A percentile compares a stretch with the other conserved stretches of the same genome.
phyloP scores from a whole-genome alignment of 2,329 filamentous ascomycete genomes.

The Microcera coccophila region DNA sequence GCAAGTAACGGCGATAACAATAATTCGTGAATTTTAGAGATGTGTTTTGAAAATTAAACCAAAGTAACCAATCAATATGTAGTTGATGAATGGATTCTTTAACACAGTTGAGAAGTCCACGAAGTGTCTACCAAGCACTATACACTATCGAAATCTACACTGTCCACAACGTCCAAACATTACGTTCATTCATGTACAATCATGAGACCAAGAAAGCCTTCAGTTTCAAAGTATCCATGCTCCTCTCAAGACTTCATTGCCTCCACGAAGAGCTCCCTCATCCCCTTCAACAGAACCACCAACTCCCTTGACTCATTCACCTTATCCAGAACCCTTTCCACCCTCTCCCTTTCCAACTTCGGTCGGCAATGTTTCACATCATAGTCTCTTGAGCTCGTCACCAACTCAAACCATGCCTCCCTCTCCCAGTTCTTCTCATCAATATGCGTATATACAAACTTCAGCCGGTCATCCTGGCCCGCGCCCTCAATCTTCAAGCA shows the following conservation, averaged over 20 bases:
- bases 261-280: constrained; percentile 74
- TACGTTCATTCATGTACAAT: too few species aligned
- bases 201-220: too few species aligned
- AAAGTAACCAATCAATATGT: too few species aligned
- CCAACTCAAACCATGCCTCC: constrained; percentile 91
- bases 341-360: constrained; percentile 72
- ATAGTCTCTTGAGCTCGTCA: constrained; percentile 77
- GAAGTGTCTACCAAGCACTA: too few species aligned
- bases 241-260: constrained; percentile 50
- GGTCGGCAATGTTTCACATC: constrained; percentile 77
- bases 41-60: too few species aligned
- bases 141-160: too few species aligned
- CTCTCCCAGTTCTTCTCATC: constrained; percentile 83
- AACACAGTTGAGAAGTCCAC: too few species aligned
- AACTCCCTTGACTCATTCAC: constrained; percentile 79
- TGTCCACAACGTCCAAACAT: too few species aligned
- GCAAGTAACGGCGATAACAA: too few species aligned
- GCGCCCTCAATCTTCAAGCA: constrained; percentile 87
- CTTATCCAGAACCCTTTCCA: constrained; percentile 71
- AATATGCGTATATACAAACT: constrained; percentile 85
- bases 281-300: constrained; percentile 70
- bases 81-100: too few species aligned
- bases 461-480: constrained; percentile 76
- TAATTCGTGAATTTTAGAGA: too few species aligned
- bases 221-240: too few species aligned